Percentiles rank a stretch among this genome's conserved stretches.
phyloP scores from a whole-genome alignment of 257 asterid species.

The Dorcoceras hygrometricum region DNA sequence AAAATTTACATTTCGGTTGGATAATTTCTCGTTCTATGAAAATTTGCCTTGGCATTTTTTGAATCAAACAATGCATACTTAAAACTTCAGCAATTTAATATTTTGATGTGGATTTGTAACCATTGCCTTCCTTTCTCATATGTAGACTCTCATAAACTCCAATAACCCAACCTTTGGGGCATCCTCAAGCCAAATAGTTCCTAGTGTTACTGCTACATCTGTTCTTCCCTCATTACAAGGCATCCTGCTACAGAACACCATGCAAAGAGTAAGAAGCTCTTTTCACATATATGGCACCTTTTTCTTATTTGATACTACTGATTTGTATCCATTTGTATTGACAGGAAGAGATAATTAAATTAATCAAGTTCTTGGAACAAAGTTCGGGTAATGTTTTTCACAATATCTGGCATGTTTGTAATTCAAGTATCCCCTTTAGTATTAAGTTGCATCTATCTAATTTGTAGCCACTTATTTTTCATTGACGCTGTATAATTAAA shows the following conservation, averaged over 20 bases:
- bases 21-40: constrained; percentile 2
- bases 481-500: not conserved
- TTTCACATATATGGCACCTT: constrained; percentile 19
- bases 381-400: constrained; percentile 55
- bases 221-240: constrained; percentile 74
- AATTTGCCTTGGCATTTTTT: not conserved
- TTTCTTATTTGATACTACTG: constrained; percentile 28
- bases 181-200: constrained; percentile 37
- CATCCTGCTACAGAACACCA: constrained; percentile 69
- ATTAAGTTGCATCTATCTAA: constrained; percentile 3
- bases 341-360: constrained; percentile 75
- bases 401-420: not conserved
- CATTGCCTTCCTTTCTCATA: constrained; percentile 30
- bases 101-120: constrained; percentile 39
- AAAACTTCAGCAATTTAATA: constrained; percentile 29
- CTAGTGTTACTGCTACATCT: constrained; percentile 51
- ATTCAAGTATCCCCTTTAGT: not conserved
- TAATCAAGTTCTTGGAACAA: constrained; percentile 81
- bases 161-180: constrained; percentile 45
- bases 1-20: not conserved
- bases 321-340: constrained; percentile 29
- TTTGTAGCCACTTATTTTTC: constrained; percentile 9
- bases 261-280: constrained; percentile 64
- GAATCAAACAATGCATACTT: constrained; percentile 15
- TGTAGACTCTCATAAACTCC: constrained; percentile 54